Conservation (phyloP, 1,284 basidiomycete species). For the Ceratobasidium theobromae region DNA sequence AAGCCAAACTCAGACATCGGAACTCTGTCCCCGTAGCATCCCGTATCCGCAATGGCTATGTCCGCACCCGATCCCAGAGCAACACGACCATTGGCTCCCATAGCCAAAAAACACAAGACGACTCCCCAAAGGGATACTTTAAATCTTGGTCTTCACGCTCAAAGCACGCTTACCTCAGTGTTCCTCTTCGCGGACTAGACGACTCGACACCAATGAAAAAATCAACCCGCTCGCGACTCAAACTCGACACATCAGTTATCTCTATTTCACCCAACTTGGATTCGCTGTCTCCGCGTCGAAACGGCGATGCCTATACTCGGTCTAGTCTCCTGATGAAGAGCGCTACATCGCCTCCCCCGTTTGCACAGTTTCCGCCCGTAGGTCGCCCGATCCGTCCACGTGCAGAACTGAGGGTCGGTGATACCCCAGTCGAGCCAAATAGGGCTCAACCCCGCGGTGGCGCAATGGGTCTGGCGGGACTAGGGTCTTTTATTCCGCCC, state of each 20-base stretch:
- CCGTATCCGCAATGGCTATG: constrained; percentile 14
- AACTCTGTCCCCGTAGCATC: constrained; percentile 11
- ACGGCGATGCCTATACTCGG: background rate
- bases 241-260: background rate
- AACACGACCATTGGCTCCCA: background rate
- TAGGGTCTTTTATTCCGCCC: constrained; percentile 8
- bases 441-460: background rate
- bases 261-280: background rate
- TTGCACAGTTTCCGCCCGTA: background rate
- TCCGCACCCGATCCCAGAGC: constrained; percentile 1
- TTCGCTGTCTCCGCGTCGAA: background rate
- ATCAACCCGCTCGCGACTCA: background rate
- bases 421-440: background rate
- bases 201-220: too few species aligned
- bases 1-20: background rate
- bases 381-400: constrained; percentile 13
- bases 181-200: background rate
- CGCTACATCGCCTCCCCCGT: constrained; percentile 14
- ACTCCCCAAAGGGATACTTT: background rate
- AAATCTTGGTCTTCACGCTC: constrained; percentile 11
- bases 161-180: background rate
- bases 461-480: background rate
- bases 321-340: constrained; percentile 6
- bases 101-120: background rate
- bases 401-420: constrained; percentile 5